Evolutionary conservation across 805 yeast species (phyloP), one percentile per base, ranked within the genome.

Genomic region (Candida ascalaphidarum): DNA sequence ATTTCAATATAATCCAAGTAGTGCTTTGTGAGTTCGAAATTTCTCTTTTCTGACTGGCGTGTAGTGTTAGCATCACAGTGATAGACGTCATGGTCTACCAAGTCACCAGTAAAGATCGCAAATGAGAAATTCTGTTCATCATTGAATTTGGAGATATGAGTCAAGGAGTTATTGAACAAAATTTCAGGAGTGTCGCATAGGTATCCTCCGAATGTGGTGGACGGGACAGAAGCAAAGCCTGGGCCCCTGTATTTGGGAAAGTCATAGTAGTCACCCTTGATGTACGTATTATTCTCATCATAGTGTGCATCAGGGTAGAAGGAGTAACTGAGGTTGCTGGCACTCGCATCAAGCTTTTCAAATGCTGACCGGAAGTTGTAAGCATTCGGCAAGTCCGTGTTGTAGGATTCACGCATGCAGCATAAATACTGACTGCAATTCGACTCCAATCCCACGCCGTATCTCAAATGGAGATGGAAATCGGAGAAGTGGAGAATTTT

Each of bases 91-190:
- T 79, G 88, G 47, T 79, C 85, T 30, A 78, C 79, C 46, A 77
- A 60, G 44, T 79, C 88, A 32, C 86, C 86, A 4, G 85, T 79
- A 60, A 79, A 79, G 21, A 79, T 50, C 2, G 79, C 65, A 44
- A 78, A 78, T 29, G 75, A 78, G 40, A 68, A 77, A 7, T 57
- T 40, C 21, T 63, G 35, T 22, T 55, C 43, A 8, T 49, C 39
- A 11, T 48, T 33, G 20, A 48, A 31, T 31, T 59, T 54, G 5
- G 37, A 48, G 27, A 71, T 57, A 15, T 68, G 54, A 28, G 58
- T 56, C 46, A 78, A 52, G 8, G 81, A 68, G 37, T 70, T 69
- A 46, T 77, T 77, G 40, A 79, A 56, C 38, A 79, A 53, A 11
- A 71, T 48, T 35, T 70, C 76, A 5, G 88, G 85, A 4, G 81